phyloP scores from a whole-genome alignment of 257 asterid genomes.

The Coffea canephora region DNA sequence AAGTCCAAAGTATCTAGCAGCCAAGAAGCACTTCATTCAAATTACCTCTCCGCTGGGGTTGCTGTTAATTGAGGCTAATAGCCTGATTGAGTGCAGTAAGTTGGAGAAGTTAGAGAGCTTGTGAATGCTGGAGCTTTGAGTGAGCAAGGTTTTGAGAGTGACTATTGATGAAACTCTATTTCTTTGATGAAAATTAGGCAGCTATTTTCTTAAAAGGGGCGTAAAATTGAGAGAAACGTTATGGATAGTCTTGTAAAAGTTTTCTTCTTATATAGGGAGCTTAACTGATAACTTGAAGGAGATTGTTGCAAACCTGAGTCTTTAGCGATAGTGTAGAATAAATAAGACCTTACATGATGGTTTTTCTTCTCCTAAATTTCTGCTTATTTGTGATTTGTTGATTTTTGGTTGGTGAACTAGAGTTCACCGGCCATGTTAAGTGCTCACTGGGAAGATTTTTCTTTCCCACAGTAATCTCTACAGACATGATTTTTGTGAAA shows the following conservation, averaged over 20 bases:
- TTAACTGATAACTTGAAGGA: neutral
- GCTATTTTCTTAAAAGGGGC: too few species aligned
- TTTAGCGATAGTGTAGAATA: slow-evolving; percentile 3
- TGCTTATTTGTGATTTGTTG: neutral
- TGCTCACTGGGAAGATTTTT: neutral
- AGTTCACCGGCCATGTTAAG: too few species aligned
- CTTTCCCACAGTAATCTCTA: neutral
- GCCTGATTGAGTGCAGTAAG: neutral
- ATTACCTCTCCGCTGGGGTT: slow-evolving; percentile 49
- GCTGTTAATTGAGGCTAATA: slow-evolving; percentile 44
- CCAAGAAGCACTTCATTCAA: slow-evolving; percentile 50
- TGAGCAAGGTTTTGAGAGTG: slow-evolving; percentile 12
- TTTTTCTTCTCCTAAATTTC: neutral
- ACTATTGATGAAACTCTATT: neutral
- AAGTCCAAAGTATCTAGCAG: slow-evolving; percentile 45
- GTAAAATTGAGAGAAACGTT: neutral
- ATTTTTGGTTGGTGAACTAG: neutral
- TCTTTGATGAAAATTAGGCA: neutral
- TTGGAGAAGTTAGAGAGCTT: neutral
- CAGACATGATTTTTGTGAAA: neutral
- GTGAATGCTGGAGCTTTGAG: neutral
- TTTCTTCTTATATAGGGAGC: neutral
- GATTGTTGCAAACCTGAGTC: neutral
- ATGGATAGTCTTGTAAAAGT: neutral
- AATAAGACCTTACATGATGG: neutral